Conservation (phyloP, 192 early-diverging fungal genomes). For the Endogone sp. region DNA sequence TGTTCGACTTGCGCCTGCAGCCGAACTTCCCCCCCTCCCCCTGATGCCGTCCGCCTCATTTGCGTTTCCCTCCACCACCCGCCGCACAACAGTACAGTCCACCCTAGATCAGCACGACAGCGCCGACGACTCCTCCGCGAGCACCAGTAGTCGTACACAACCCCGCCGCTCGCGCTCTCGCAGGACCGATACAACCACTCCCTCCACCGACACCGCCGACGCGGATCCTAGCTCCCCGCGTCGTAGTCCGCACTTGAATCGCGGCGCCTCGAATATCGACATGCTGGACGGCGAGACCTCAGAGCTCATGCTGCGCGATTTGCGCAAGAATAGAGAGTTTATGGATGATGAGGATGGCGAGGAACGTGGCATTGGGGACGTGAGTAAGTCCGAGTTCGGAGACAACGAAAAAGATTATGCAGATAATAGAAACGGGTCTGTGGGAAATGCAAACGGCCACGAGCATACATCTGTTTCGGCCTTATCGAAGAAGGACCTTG, state of each 20-base stretch:
- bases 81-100: not conserved
- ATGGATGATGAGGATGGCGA: not conserved
- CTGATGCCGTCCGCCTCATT: not conserved
- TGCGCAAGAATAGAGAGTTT: not conserved
- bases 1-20: no score
- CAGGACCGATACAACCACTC: not conserved
- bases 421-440: not conserved
- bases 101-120: not conserved
- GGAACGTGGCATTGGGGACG: not conserved
- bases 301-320: not conserved
- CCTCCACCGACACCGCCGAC: not conserved
- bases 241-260: not conserved
- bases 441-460: not conserved
- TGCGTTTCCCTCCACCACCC: not conserved
- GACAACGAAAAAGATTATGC: not conserved
- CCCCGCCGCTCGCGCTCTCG: no score
- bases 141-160: not conserved
- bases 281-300: not conserved
- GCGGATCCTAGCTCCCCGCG: no score
- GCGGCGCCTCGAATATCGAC: not conserved
- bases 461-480: not conserved
- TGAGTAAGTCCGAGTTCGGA: not conserved
- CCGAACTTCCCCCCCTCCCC: no score
- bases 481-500: not conserved
- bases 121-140: not conserved